Conservation (phyloP, 1,139 yeast genomes). For the Nakaseomyces sp. region DNA sequence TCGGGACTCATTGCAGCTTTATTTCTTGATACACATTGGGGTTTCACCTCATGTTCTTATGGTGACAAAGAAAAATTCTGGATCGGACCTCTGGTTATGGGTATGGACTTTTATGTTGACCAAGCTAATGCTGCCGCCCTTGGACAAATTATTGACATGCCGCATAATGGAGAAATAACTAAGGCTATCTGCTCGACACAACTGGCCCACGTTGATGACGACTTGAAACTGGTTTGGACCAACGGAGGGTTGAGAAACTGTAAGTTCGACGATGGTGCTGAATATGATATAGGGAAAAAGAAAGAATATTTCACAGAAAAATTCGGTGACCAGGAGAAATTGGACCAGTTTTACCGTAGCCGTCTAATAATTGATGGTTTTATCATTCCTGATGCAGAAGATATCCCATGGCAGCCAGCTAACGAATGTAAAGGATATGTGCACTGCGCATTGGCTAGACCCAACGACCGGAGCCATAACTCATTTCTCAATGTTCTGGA, state of each 20-base stretch:
- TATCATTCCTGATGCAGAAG: conserved; percentile 24
- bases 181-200: conserved; percentile 51
- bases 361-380: conserved; percentile 25
- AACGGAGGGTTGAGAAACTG: conserved; percentile 60
- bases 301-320: conserved; percentile 32
- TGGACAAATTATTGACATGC: conserved; percentile 16
- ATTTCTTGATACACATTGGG: conserved; percentile 36
- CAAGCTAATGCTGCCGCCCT: conserved; percentile 23
- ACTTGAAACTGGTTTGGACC: conserved; percentile 48
- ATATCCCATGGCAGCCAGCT: conserved; percentile 25
- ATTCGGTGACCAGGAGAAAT: conserved; percentile 18
- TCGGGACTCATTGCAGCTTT: conserved; percentile 39
- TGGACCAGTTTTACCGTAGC: conserved; percentile 30
- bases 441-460: conserved; percentile 22
- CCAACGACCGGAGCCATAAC: conserved; percentile 10
- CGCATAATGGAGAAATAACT: neutral
- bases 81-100: conserved; percentile 47
- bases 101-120: conserved; percentile 39
- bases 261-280: conserved; percentile 38
- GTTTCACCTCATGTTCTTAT: conserved; percentile 37
- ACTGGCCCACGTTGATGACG: conserved; percentile 53
- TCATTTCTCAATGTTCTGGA: conserved; percentile 1
- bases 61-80: conserved; percentile 64
- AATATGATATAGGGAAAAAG: conserved; percentile 29
- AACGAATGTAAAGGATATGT: conserved; percentile 26